Evolutionary conservation across 1,284 basidiomycete species (phyloP).

Genomic region (Vanrija pseudolonga): DNA sequence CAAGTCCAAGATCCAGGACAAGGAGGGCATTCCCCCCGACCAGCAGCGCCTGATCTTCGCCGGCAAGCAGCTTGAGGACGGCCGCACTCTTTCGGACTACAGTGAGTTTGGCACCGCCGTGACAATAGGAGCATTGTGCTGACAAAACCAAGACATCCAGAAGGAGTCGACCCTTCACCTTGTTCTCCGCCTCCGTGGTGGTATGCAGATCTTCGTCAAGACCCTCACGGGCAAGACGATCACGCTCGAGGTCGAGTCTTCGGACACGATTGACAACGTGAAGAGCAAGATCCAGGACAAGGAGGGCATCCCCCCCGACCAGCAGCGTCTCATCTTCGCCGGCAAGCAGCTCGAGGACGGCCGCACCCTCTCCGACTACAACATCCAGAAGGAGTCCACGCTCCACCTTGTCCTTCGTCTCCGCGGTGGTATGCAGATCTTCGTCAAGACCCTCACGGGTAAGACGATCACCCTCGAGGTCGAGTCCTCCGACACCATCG

Average conservation of each 20-base stretch:
- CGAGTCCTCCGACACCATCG: slow-evolving; percentile 59
- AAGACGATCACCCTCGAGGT: slow-evolving; percentile 60
- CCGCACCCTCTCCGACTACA: slow-evolving; percentile 80
- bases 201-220: slow-evolving; percentile 80
- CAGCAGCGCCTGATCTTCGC: slow-evolving; percentile 98
- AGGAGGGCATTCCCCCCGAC: slow-evolving; percentile 78
- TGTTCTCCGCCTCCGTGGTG: slow-evolving; percentile 79
- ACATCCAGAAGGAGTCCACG: slow-evolving; percentile 95
- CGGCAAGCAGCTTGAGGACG: slow-evolving; percentile 96
- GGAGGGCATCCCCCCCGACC: slow-evolving; percentile 78
- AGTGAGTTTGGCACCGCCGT: no score
- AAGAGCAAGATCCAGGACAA: slow-evolving; percentile 95
- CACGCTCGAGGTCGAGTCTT: slow-evolving; percentile 87
- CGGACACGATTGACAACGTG: slow-evolving; percentile 97
- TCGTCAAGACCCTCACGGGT: slow-evolving; percentile 59
- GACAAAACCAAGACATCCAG: no score
- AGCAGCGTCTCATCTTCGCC: slow-evolving; percentile 96
- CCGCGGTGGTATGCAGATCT: slow-evolving; percentile 75
- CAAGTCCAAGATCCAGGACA: slow-evolving; percentile 93
- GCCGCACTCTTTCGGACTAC: slow-evolving; percentile 83
- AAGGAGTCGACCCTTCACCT: slow-evolving; percentile 95
- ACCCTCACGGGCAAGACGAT: slow-evolving; percentile 99
- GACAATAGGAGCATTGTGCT: no score
- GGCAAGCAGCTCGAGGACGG: slow-evolving; percentile 98
- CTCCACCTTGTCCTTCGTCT: slow-evolving; percentile 91